Base-by-base conservation (phyloP, 2,329 filamentous ascomycete species). In the Cercospora nicotianae region DNA sequence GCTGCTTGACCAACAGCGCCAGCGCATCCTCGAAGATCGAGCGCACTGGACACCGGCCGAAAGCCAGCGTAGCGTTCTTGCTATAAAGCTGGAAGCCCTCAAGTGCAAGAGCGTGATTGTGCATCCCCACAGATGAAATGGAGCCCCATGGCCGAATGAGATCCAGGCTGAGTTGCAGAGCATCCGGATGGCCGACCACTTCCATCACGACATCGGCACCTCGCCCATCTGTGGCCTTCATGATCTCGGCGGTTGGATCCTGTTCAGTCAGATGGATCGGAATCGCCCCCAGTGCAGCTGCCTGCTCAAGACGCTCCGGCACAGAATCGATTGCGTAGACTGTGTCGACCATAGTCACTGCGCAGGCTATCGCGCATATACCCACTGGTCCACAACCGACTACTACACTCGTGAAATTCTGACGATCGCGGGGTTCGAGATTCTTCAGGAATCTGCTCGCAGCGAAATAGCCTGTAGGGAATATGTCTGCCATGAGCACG, bases 211-310 rank as follows among this genome's bases (percentile, higher is more conserved):
- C 36, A 39, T 39, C 36, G 5, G 36, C 36, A 1, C 36, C 36
- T 76, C 74, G 3, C 75, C 74, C 74, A 74, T 75, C 23, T 73
- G 75, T 64, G 36, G 36, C 36, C 13, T 67, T 67, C 36, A 16
- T 39, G 36, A 39, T 39, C 36, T 39, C 5, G 13, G 36, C 36
- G 13, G n/a, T n/a, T 16, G 36, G 13, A 39, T 39, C 36, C 36
- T 39, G 36, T n/a, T 39, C 36, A 16, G 36, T 39, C 13, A 39
- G 5, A 39, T 39, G 36, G 5, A 39, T 39, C 5, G 36, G 36
- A 39, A 39, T 39, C 13, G 36, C 36, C 36, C 36, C 36, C 36
- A 39, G 13, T 8, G 36, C 36, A n/a, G 36, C 36, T 39, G 36
- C 36, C 36, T 39, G 5, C 36, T 39, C 36, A 16, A 39, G 36